A percentile compares a stretch with the other conserved stretches of the same genome.
Evolutionary conservation across 2,329 filamentous ascomycete species (phyloP).

Genomic region (Exophiala aquamarina): DNA sequence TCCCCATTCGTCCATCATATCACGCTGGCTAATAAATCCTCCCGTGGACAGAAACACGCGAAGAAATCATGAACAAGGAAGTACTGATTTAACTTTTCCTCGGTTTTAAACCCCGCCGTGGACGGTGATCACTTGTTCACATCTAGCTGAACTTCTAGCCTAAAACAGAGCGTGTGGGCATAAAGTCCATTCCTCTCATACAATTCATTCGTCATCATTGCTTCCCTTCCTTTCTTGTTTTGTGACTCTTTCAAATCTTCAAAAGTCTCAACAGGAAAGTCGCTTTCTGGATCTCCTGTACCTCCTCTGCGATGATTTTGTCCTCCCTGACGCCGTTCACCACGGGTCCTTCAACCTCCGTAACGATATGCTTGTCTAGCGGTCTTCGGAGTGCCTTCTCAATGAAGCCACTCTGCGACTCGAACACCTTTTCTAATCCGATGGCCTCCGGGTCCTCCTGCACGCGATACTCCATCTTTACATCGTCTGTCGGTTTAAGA

Average conservation of each 20-base stretch:
- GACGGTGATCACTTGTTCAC: no score
- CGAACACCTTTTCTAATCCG: slow-evolving; percentile 69
- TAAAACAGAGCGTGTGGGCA: no score
- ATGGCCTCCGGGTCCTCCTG: slow-evolving; percentile 75
- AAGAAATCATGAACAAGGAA: slow-evolving; percentile 47
- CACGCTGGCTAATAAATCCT: no score
- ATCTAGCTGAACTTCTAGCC: no score
- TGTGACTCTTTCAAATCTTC: slow-evolving; percentile 56
- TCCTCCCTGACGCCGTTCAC: slow-evolving; percentile 52
- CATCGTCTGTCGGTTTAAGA: slow-evolving; percentile 85
- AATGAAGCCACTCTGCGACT: slow-evolving; percentile 66
- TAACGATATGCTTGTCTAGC: slow-evolving; percentile 67
- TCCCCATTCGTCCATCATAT: no score
- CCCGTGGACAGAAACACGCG: slow-evolving; percentile 55
- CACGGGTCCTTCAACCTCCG: slow-evolving; percentile 51
- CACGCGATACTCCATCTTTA: slow-evolving; percentile 90
- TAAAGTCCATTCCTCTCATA: slow-evolving; percentile 1
- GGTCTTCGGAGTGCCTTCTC: slow-evolving; percentile 76
- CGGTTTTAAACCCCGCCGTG: no score
- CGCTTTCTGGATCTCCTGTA: slow-evolving; percentile 81
- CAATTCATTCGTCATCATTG: neutral
- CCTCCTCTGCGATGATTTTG: slow-evolving; percentile 73
- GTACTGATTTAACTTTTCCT: neutral
- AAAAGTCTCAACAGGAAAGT: slow-evolving; percentile 75
- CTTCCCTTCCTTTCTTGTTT: neutral